These are phyloP conservation scores for Penicillium odoratum DNA, from an alignment of 495 filamentous ascomycete genomes.

Conservation along the genomic window DNA sequence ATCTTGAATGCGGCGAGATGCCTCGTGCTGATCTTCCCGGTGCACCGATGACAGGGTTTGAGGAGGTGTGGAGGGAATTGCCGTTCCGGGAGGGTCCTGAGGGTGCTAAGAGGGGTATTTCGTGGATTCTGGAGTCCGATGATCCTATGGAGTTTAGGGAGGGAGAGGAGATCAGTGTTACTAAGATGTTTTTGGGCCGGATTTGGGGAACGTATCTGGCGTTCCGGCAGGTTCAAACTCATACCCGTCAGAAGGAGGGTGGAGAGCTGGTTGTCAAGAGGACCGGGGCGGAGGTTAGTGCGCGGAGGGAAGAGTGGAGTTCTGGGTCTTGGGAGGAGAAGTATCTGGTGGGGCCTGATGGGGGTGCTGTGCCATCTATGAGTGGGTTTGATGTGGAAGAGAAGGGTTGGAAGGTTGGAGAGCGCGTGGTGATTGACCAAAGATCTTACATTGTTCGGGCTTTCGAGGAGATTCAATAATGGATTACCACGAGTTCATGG, in stretches of 20 bases:
- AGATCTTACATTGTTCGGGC: conserved; percentile 33
- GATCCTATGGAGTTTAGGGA: conserved; percentile 19
- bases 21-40: conserved; percentile 38
- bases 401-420: conserved; percentile 18
- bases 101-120: conserved; percentile 26
- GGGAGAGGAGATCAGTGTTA: conserved; percentile 21
- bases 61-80: conserved; percentile 43
- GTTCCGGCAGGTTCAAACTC: conserved; percentile 31
- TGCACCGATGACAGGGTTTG: conserved; percentile 34
- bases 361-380: conserved; percentile 29
- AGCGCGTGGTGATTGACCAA: conserved; percentile 30
- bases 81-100: conserved; percentile 25
- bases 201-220: conserved; percentile 41
- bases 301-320: conserved; percentile 38
- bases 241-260: conserved; percentile 14
- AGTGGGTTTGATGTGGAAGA: conserved; percentile 24
- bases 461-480: conserved; percentile 26
- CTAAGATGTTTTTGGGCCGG: conserved; percentile 37
- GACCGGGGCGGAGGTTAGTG: conserved; percentile 37
- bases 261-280: conserved; percentile 24
- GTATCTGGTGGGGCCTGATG: conserved; percentile 29
- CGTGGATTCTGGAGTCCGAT: conserved; percentile 39
- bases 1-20: conserved; percentile 42
- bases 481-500: neutral
- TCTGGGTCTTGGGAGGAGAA: conserved; percentile 24